These are phyloP conservation scores for Arthrobotrys sinensis DNA, from an alignment of 2,329 filamentous ascomycete species.

Conservation along the genomic window DNA sequence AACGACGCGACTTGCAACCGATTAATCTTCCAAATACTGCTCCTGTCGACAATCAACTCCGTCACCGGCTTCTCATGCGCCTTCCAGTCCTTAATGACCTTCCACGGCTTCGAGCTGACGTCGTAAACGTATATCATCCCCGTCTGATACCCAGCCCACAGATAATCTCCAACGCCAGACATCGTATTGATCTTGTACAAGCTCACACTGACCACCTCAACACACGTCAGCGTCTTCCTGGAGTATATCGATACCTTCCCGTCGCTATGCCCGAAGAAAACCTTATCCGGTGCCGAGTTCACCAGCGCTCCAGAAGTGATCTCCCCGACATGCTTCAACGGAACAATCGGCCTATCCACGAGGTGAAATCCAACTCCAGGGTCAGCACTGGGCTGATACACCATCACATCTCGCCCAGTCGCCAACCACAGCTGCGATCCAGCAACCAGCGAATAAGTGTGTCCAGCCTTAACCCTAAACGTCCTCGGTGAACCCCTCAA, in stretches of 20 bases:
- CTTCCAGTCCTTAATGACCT: slow-evolving; percentile 92
- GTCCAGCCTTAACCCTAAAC: slow-evolving; percentile 83
- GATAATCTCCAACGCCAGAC: slow-evolving; percentile 81
- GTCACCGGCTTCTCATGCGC: slow-evolving; percentile 88
- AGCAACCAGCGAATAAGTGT: slow-evolving; percentile 90
- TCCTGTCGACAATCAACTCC: slow-evolving; percentile 82
- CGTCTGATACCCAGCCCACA: slow-evolving; percentile 96
- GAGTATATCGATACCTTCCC: slow-evolving; percentile 97
- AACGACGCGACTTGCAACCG: slow-evolving; percentile 87
- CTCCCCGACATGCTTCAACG: slow-evolving; percentile 81
- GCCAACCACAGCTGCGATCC: slow-evolving; percentile 90
- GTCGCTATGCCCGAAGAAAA: slow-evolving; percentile 92
- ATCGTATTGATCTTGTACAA: slow-evolving; percentile 95
- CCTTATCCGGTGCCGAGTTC: slow-evolving; percentile 80
- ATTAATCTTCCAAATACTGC: slow-evolving; percentile 87
- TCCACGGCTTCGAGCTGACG: slow-evolving; percentile 84
- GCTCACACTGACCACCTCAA: slow-evolving; percentile 87
- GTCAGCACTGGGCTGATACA: slow-evolving; percentile 82
- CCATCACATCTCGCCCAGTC: slow-evolving; percentile 85
- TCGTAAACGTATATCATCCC: slow-evolving; percentile 96
- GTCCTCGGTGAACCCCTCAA: slow-evolving; percentile 81
- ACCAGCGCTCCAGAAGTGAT: slow-evolving; percentile 86
- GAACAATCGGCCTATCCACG: slow-evolving; percentile 78
- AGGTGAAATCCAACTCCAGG: slow-evolving; percentile 82
- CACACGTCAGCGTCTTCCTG: slow-evolving; percentile 76